phyloP scores from a whole-genome alignment of 78 protist genomes.

The Polysphondylium violaceum region DNA sequence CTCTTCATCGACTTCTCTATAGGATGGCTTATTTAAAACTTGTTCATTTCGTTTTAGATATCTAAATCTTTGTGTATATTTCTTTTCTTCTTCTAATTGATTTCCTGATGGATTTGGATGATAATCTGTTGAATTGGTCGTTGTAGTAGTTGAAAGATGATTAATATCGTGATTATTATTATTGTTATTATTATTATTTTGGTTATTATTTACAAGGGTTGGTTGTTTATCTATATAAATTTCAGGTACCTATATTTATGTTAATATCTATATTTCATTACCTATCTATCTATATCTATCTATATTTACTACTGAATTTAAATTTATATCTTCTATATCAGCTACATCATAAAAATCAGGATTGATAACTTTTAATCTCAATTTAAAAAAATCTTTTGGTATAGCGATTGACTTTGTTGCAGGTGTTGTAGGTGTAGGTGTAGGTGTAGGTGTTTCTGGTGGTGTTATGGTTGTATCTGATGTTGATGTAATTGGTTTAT shows the following conservation, averaged over 20 bases:
- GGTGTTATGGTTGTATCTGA: too few species aligned
- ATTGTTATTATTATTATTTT: conserved; percentile 4
- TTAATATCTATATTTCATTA: background rate
- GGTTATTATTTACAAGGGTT: background rate
- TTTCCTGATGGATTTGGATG: background rate
- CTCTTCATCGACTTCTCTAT: conserved; percentile 30
- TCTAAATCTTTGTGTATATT: conserved; percentile 48
- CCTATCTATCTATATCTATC: background rate
- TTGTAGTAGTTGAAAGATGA: background rate
- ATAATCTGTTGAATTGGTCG: background rate
- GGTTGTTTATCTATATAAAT: too few species aligned
- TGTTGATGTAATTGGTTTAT: too few species aligned
- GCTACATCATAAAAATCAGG: background rate
- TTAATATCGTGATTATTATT: background rate
- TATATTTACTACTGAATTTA: background rate
- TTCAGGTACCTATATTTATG: too few species aligned
- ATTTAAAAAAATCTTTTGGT: conserved; percentile 34
- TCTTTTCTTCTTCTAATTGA: conserved; percentile 35
- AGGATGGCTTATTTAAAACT: conserved; percentile 19
- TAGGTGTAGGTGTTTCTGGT: too few species aligned
- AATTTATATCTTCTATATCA: conserved; percentile 1
- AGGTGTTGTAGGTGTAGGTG: too few species aligned
- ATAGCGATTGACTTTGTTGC: conserved; percentile 3
- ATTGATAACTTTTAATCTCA: conserved; percentile 7
- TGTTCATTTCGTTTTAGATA: conserved; percentile 36